Percentiles rank a stretch among this genome's conserved stretches.
These are phyloP conservation scores for Mariannaea elegans DNA, from an alignment of 2,329 filamentous ascomycete genomes.

Conservation along the genomic window DNA sequence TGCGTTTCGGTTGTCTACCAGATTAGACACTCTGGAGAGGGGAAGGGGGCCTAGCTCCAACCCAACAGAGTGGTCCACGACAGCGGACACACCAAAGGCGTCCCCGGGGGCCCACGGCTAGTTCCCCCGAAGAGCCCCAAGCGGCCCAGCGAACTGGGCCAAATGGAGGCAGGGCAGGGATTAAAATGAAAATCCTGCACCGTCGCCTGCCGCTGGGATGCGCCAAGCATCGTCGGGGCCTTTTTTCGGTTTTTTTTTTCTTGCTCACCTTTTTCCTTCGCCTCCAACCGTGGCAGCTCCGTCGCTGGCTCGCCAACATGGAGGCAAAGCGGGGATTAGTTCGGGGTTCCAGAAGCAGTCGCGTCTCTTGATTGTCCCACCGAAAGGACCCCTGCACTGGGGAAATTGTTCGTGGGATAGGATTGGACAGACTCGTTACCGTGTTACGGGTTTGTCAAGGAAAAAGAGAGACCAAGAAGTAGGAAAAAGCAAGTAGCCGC, in stretches of 20 bases:
- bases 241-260: conserved; percentile 12
- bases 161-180: conserved; percentile 27
- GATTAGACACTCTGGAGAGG: conserved; percentile 23
- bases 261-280: not conserved
- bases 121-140: conserved; percentile 33
- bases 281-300: not conserved
- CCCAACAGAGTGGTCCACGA: conserved; percentile 41
- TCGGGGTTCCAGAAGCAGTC: conserved; percentile 32
- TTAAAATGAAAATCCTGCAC: conserved; percentile 19
- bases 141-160: conserved; percentile 31
- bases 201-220: conserved; percentile 6
- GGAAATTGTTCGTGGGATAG: conserved; percentile 5
- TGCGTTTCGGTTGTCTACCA: conserved; percentile 22
- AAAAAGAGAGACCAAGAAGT: not conserved
- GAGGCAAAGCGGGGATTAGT: conserved; percentile 26
- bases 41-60: not conserved
- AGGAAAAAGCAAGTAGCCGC: not conserved
- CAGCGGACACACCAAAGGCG: conserved; percentile 26
- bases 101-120: conserved; percentile 27
- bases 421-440: not conserved
- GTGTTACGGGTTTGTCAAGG: conserved; percentile 9
- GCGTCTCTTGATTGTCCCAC: conserved; percentile 12
- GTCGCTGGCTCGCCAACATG: conserved; percentile 14
- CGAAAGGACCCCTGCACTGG: conserved; percentile 14
- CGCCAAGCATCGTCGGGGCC: conserved; percentile 27